phyloP scores from a whole-genome alignment of 2,329 filamentous ascomycete species.

The Fusarium coicis region DNA sequence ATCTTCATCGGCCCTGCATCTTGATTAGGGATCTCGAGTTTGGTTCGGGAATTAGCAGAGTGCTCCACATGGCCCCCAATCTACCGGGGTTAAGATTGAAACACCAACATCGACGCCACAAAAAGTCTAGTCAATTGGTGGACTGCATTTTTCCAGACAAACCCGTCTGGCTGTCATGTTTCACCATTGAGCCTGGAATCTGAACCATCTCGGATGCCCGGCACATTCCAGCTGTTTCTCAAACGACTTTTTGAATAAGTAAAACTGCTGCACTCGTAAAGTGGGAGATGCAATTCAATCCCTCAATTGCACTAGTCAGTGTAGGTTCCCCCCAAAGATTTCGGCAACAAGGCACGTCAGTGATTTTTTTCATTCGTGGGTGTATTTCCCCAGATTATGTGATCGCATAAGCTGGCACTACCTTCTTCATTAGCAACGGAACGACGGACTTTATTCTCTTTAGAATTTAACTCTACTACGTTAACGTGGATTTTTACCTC shows the following conservation, averaged over 20 bases:
- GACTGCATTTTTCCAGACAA: conserved; percentile 13
- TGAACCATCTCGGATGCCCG: conserved; percentile 8
- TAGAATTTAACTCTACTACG: background rate
- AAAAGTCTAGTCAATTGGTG: conserved; percentile 10
- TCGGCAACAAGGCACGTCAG: conserved; percentile 1
- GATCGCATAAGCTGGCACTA: background rate
- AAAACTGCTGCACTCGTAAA: background rate
- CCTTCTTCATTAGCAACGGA: background rate
- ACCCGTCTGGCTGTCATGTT: conserved; percentile 13
- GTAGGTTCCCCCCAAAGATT: background rate
- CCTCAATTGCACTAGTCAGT: background rate
- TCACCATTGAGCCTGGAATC: conserved; percentile 12
- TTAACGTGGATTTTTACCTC: background rate
- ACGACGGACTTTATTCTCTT: background rate
- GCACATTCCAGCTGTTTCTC: conserved; percentile 1
- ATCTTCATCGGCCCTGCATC: background rate
- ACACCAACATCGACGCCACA: background rate
- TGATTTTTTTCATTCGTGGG: conserved; percentile 1
- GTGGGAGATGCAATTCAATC: background rate
- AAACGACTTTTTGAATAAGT: background rate
- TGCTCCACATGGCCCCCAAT: conserved; percentile 13
- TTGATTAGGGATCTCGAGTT: conserved; percentile 13
- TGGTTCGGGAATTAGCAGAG: background rate
- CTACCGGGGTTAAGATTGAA: conserved; percentile 13
- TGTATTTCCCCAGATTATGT: background rate